Percentiles rank a stretch among this genome's conserved stretches.
phyloP scores from a whole-genome alignment of 805 yeast species.

The Saccharomycopsis sp. region DNA sequence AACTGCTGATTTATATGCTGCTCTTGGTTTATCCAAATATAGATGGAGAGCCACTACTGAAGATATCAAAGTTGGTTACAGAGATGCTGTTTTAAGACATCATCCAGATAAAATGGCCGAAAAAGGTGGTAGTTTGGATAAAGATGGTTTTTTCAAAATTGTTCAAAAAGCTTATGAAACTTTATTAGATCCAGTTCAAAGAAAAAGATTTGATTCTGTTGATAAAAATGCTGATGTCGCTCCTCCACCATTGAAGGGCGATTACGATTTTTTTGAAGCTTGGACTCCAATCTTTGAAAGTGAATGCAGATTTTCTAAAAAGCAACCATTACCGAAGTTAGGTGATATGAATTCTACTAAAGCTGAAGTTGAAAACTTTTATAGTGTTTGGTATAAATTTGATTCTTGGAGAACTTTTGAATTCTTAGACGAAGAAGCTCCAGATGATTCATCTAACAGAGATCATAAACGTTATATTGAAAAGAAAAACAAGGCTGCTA shows the following conservation, averaged over 20 bases:
- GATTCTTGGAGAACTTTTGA: conserved; percentile 99
- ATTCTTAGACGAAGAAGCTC: conserved; percentile 97
- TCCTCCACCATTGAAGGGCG: conserved; percentile 58
- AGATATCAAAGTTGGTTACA: conserved; percentile 92
- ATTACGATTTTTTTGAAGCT: conserved; percentile 79
- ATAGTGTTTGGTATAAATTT: conserved; percentile 84
- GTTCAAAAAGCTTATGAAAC: conserved; percentile 95
- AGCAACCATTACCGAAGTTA: conserved; percentile 76
- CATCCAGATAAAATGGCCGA: conserved; percentile 97
- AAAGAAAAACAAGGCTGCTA: conserved; percentile 91
- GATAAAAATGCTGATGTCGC: conserved; percentile 78
- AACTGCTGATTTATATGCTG: conserved; percentile 90
- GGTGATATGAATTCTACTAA: conserved; percentile 62
- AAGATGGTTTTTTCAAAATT: conserved; percentile 95
- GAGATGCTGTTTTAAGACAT: conserved; percentile 91
- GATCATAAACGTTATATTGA: conserved; percentile 98
- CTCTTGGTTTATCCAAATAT: conserved; percentile 83
- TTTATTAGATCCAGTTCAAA: conserved; percentile 73
- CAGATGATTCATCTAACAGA: conserved; percentile 98
- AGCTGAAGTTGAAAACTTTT: conserved; percentile 78
- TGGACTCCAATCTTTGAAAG: conserved; percentile 89
- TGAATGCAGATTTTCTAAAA: conserved; percentile 88
- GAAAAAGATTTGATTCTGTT: conserved; percentile 92
- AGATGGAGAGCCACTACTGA: conserved; percentile 87
- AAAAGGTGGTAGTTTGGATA: conserved; percentile 63